Evolutionary conservation across 345 rosid genomes (phyloP), one percentile per base, ranked within the genome.

Genomic region (Camelina sativa): DNA sequence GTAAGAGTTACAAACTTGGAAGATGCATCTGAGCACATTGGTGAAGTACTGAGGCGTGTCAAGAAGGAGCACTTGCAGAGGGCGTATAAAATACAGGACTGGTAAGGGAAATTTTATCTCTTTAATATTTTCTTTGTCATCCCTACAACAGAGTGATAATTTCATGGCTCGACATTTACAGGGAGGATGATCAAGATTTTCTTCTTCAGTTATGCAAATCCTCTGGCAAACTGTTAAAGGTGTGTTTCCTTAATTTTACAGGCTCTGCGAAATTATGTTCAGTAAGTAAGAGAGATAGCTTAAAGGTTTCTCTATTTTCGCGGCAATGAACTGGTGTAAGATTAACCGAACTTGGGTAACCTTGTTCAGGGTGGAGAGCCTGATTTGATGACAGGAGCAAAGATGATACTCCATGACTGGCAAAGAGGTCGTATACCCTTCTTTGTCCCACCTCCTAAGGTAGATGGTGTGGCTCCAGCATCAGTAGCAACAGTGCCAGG

Each of bases 331-430:
- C 8, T 15, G 11, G n/a, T 38, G 40, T 40, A 51, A 35, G 57
- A 51, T 30, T 38, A 72, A 34, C 10, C 12, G 17, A 56, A 57
- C 23, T 16, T 66, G 40, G 40, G 25, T 37, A 19, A 66, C 40
- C 2, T 9, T 74, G 7, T 47, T 65, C 80, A 93, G 97, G 98
- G 96, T 40, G 98, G 97, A 40, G 98, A 93, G 81, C 97, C 96
- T 41, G 97, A 93, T 74, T 68, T 83, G 69, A 87, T 71, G 73
- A 91, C 98, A 3, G 97, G 84, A 10, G 96, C 96, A 1, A 93
- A 91, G 87, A 93, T 91, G 98, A 72, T 93, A 51, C 97, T 93
- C 46, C 98, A 93, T 56, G 98, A 93, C 80, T 89, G 98, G 98
- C 98, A 93, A 81, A 86, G 98, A 70, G 98, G 98, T 25, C 86